Percentiles rank a stretch among this genome's conserved stretches.
These are phyloP conservation scores for Silene coronaria DNA, from an alignment of 179 eudicot genomes.

Conservation along the genomic window DNA sequence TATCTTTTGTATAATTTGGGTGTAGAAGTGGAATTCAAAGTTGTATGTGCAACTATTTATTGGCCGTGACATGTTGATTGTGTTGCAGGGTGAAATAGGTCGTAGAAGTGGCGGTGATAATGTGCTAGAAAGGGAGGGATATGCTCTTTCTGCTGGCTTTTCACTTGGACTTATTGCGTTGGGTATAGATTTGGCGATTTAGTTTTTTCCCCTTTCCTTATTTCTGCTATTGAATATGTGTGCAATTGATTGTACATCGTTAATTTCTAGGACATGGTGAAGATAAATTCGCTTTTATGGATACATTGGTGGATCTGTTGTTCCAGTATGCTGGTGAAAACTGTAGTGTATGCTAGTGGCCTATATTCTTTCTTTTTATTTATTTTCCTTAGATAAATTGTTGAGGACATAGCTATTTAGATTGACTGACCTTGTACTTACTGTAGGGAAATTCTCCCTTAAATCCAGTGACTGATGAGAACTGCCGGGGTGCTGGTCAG, in stretches of 20 bases:
- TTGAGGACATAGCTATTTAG: background rate
- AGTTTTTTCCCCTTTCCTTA: background rate
- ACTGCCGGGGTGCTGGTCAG: slow-evolving; percentile 64
- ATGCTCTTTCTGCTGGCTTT: slow-evolving; percentile 97
- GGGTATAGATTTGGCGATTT: slow-evolving; percentile 42
- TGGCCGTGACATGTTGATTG: background rate
- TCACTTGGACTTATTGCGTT: slow-evolving; percentile 86
- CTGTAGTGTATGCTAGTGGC: slow-evolving; percentile 16
- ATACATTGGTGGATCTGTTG: slow-evolving; percentile 74
- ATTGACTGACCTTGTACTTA: slow-evolving; percentile 1
- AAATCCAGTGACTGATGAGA: slow-evolving; percentile 47
- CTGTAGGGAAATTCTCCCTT: slow-evolving; percentile 50
- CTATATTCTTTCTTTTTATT: background rate
- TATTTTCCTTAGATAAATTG: background rate
- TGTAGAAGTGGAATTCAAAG: background rate
- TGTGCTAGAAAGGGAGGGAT: slow-evolving; percentile 97
- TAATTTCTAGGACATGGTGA: slow-evolving; percentile 71
- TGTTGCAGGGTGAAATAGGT: slow-evolving; percentile 79
- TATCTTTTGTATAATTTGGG: background rate
- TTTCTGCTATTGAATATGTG: background rate
- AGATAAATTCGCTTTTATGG: slow-evolving; percentile 70
- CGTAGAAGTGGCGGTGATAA: slow-evolving; percentile 99
- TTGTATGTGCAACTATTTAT: background rate
- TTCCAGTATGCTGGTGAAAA: slow-evolving; percentile 82
- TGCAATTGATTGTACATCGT: slow-evolving; percentile 21